These are phyloP conservation scores for Ceratobasidium sp. DNA, from an alignment of 1,284 basidiomycete species.

Conservation along the genomic window DNA sequence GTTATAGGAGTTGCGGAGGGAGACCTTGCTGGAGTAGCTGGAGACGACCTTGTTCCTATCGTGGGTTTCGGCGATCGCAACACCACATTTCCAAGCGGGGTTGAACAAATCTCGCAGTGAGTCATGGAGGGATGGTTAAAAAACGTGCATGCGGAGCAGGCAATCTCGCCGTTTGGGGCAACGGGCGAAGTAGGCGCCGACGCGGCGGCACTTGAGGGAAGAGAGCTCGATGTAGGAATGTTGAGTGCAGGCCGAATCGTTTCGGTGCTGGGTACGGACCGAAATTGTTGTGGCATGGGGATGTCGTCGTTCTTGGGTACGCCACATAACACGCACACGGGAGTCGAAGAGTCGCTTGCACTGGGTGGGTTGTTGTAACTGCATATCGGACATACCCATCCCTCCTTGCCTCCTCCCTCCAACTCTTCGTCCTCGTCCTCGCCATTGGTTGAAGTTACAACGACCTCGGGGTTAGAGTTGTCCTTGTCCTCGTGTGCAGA, in stretches of 20 bases:
- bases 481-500: slow-evolving; percentile 45
- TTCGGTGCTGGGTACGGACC: slow-evolving; percentile 42
- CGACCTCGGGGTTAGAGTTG: slow-evolving; percentile 29
- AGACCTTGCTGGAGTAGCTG: slow-evolving; percentile 45
- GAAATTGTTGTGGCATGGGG: slow-evolving; percentile 46
- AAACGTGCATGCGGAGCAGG: slow-evolving; percentile 91
- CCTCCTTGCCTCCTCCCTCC: slow-evolving; percentile 52
- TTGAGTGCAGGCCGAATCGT: slow-evolving; percentile 46
- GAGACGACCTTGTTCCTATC: slow-evolving; percentile 47
- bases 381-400: slow-evolving; percentile 87
- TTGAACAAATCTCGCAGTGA: slow-evolving; percentile 87
- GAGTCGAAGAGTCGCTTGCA: slow-evolving; percentile 52
- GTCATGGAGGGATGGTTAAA: slow-evolving; percentile 79
- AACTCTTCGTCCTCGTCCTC: not conserved
- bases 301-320: slow-evolving; percentile 45
- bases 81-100: slow-evolving; percentile 55
- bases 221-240: slow-evolving; percentile 38
- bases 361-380: slow-evolving; percentile 78
- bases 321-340: slow-evolving; percentile 76
- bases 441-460: slow-evolving; percentile 42
- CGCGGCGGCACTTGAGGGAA: slow-evolving; percentile 20
- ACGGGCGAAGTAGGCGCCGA: slow-evolving; percentile 18
- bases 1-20: slow-evolving; percentile 43
- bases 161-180: slow-evolving; percentile 50
- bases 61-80: slow-evolving; percentile 31